These are phyloP conservation scores for Colletotrichum liaoningense DNA, from an alignment of 2,329 filamentous ascomycete genomes.

Conservation along the genomic window DNA sequence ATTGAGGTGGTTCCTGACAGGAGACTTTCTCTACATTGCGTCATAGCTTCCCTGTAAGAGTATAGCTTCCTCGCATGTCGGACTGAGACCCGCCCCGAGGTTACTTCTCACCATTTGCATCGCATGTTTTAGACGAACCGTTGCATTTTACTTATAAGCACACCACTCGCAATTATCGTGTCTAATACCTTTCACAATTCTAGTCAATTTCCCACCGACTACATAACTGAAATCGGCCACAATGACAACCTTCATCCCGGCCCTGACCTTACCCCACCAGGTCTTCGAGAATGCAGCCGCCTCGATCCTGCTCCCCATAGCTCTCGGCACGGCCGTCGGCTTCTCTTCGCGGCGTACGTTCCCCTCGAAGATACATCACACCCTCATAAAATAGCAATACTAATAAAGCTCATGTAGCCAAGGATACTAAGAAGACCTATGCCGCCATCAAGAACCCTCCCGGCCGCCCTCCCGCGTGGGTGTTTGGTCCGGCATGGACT, in stretches of 20 bases:
- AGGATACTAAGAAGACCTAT: slow-evolving; percentile 72
- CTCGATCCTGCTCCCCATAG: slow-evolving; percentile 81
- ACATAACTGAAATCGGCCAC: slow-evolving; percentile 39
- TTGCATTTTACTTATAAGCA: not conserved
- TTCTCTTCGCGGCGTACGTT: slow-evolving; percentile 73
- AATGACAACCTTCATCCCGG: slow-evolving; percentile 87
- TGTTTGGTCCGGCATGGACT: slow-evolving; percentile 76
- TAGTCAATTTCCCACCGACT: not conserved
- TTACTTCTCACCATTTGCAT: slow-evolving; percentile 3
- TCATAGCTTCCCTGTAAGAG: slow-evolving; percentile 24
- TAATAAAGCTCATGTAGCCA: slow-evolving; percentile 51
- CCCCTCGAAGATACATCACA: not conserved
- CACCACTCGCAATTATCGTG: not conserved
- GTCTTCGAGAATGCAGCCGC: slow-evolving; percentile 79
- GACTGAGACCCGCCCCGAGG: slow-evolving; percentile 33
- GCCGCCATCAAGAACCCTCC: slow-evolving; percentile 75
- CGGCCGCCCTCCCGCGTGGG: slow-evolving; percentile 67
- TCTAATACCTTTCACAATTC: not conserved
- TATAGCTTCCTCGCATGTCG: slow-evolving; percentile 30
- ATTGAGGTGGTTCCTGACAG: not conserved
- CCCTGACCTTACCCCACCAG: slow-evolving; percentile 77
- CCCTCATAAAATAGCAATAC: no score
- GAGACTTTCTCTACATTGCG: slow-evolving; percentile 22
- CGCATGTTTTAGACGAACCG: slow-evolving; percentile 24
- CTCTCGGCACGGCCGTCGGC: slow-evolving; percentile 79